Evolutionary conservation across 352 stramenopile genomes (phyloP).

Genomic region (Phytophthora capsici): DNA sequence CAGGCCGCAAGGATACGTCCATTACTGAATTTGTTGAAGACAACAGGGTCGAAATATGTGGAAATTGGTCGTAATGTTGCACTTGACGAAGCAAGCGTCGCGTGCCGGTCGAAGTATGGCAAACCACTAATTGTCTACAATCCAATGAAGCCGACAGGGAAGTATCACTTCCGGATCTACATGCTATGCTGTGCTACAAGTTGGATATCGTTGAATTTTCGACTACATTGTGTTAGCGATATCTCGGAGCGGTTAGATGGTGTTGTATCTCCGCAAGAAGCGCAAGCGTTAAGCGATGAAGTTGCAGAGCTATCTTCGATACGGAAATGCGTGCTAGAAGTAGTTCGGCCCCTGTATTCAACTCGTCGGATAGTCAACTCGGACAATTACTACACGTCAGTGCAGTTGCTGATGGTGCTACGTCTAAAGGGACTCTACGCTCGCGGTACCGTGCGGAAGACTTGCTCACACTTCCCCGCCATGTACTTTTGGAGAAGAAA

Average conservation of each 20-base stretch:
- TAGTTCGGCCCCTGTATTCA: slow-evolving; percentile 24
- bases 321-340: too few relatives aligned
- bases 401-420: slow-evolving; percentile 35
- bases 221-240: slow-evolving; percentile 28
- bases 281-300: slow-evolving; percentile 4
- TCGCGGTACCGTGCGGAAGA: slow-evolving; percentile 28
- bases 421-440: slow-evolving; percentile 29
- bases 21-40: slow-evolving; percentile 6
- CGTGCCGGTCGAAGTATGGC: slow-evolving; percentile 4
- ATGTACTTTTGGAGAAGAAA: too few relatives aligned
- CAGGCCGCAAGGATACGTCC: background rate
- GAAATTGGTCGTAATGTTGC: slow-evolving; percentile 6
- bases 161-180: slow-evolving; percentile 47
- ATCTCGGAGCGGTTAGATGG: slow-evolving; percentile 27
- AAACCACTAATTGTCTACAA: slow-evolving; percentile 10
- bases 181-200: slow-evolving; percentile 30
- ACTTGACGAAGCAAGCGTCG: slow-evolving; percentile 14
- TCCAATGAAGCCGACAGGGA: slow-evolving; percentile 15
- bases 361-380: slow-evolving; percentile 34
- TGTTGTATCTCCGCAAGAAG: background rate
- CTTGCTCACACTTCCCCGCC: slow-evolving; percentile 26
- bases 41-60: slow-evolving; percentile 2
- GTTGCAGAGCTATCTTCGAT: slow-evolving; percentile 2
- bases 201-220: slow-evolving; percentile 35
- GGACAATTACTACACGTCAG: slow-evolving; percentile 50